A percentile compares a stretch with the other conserved stretches of the same genome.
Evolutionary conservation across 768 basidiomycete species (phyloP).

Genomic region (Pulveroboletus ravenelii): DNA sequence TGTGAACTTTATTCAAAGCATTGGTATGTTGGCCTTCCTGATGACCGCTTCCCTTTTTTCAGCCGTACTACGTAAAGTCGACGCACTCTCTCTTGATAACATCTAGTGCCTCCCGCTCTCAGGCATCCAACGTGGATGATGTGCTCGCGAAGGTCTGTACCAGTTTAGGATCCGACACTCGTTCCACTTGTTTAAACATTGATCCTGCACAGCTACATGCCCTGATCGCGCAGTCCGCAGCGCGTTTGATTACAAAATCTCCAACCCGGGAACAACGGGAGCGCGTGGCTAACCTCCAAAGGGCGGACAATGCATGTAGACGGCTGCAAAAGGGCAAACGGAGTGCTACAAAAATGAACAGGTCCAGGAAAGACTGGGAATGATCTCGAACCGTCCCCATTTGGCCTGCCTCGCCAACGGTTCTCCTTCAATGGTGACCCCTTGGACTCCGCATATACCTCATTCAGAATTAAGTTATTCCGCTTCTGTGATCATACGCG

Average conservation of each 20-base stretch:
- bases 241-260: constrained; percentile 18
- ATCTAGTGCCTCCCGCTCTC: constrained; percentile 68
- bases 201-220: constrained; percentile 22
- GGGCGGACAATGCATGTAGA: constrained; percentile 15
- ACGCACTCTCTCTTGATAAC: constrained; percentile 64
- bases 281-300: constrained; percentile 24
- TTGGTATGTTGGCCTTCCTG: neutral
- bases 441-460: neutral
- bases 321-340: constrained; percentile 25
- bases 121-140: constrained; percentile 70
- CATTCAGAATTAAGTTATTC: neutral
- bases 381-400: neutral
- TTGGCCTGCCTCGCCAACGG: neutral
- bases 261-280: constrained; percentile 24
- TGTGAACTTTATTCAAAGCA: constrained; percentile 35
- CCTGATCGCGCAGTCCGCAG: constrained; percentile 22
- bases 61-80: constrained; percentile 68
- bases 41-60: neutral
- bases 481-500: neutral
- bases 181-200: neutral
- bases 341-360: constrained; percentile 24
- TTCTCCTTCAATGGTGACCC: no score
- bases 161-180: neutral
- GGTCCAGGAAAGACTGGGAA: constrained; percentile 28
- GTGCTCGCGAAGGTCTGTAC: constrained; percentile 56